phyloP scores from a whole-genome alignment of 1,284 basidiomycete species.

The Ustilago tritici region DNA sequence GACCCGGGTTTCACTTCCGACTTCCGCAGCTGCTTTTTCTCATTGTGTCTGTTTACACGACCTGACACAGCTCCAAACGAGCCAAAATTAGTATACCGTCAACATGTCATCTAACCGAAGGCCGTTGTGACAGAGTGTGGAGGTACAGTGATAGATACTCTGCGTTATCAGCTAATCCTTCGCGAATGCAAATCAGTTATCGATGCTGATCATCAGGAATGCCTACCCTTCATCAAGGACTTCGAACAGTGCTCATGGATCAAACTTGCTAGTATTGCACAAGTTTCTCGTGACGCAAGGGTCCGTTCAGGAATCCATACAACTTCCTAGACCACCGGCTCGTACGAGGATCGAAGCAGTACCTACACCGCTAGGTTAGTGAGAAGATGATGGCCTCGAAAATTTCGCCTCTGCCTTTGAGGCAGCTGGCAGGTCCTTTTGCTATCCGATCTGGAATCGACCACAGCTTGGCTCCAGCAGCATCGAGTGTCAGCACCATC shows the following conservation, averaged over 20 bases:
- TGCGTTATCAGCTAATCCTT: conserved; percentile 22
- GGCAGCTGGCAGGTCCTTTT: conserved; percentile 6
- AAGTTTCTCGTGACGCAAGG: neutral
- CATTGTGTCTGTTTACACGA: neutral
- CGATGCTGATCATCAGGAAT: neutral
- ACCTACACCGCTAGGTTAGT: neutral
- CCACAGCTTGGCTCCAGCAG: neutral
- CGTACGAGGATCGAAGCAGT: neutral
- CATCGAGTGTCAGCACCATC: conserved; percentile 8
- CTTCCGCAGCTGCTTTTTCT: neutral
- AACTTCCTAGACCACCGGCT: neutral
- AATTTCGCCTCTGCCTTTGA: neutral
- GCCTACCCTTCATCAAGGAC: neutral
- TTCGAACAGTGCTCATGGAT: neutral
- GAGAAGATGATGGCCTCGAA: conserved; percentile 1
- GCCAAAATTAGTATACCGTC: neutral
- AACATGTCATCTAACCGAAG: conserved; percentile 8
- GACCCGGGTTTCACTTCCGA: conserved; percentile 5
- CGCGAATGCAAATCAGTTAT: neutral
- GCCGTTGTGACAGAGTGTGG: conserved; percentile 5
- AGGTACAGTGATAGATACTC: conserved; percentile 4
- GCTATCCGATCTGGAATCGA: neutral
- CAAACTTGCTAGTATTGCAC: neutral
- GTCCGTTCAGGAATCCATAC: neutral
- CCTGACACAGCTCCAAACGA: neutral